Conservation (phyloP, 257 asterid genomes). For the Solanum paucissectum region DNA sequence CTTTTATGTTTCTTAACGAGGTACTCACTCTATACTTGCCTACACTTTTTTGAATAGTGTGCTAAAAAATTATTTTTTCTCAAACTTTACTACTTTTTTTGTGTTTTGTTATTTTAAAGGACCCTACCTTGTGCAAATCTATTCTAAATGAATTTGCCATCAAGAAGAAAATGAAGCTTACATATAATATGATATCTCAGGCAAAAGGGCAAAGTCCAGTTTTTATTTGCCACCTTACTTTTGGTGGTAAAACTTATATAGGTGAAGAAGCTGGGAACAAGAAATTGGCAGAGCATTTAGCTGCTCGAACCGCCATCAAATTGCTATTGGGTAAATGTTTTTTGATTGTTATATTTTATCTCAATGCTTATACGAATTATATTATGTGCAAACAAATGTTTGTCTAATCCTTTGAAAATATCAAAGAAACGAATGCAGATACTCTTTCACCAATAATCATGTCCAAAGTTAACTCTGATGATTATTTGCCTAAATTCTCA, state of each 20-base stretch:
- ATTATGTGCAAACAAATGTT: neutral
- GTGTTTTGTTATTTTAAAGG: neutral
- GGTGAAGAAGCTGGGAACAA: conserved; percentile 15
- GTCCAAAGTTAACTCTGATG: conserved; percentile 5
- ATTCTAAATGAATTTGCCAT: conserved; percentile 17
- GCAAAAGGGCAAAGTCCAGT: neutral
- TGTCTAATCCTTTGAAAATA: neutral
- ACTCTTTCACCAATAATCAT: conserved; percentile 4
- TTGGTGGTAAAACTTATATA: conserved; percentile 7
- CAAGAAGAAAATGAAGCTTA: conserved; percentile 11
- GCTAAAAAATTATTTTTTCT: neutral
- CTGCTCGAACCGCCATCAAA: conserved; percentile 7
- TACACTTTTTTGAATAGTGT: neutral
- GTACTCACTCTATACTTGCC: neutral
- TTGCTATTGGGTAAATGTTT: conserved; percentile 6
- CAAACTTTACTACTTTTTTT: neutral
- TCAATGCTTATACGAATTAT: neutral
- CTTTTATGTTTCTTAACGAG: neutral
- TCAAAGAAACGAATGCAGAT: conserved; percentile 13
- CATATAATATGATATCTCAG: neutral
- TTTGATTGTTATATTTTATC: neutral
- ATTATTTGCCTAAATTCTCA: neutral
- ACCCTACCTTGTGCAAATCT: conserved; percentile 11
- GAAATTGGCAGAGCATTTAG: conserved; percentile 17
- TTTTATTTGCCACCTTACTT: conserved; percentile 1